Evolutionary conservation across 208 protist genomes (phyloP), one percentile per base, ranked within the genome.

Genomic region (Leishmania tarentolae): DNA sequence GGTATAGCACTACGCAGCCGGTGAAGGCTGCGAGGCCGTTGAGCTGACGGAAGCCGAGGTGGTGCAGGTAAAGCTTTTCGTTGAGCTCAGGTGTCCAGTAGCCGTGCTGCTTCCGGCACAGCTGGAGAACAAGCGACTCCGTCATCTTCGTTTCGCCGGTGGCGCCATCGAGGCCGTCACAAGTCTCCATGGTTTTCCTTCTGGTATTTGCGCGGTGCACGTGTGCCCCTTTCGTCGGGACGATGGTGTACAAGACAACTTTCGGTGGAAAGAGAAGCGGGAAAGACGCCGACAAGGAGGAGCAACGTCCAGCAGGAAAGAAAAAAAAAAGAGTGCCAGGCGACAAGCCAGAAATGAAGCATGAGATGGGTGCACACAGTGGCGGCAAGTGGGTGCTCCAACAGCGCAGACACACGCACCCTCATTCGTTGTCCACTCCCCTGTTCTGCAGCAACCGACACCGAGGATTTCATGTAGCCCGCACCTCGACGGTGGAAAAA

Each of bases 21-120:
- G 88, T 87, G 84, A 97, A 99, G 63, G 85, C 78, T 3, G 93
- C 79, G 21, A 99, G 83, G 46, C 81, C 90, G 57, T 68, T 81
- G 28, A 99, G 93, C 8, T 70, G 83, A 4, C 75, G 59, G 75
- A 99, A 96, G 56, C 95, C 89, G 42, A 93, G 66, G 86, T 97
- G 97, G 81, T 99, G 94, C 59, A 99, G 89, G 78, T 98, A 99
- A 0, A 99, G 81, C 73, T 91, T 97, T 71, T 98, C 93, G 80
- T 99, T 99, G 53, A 99, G 87, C 75, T 98, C 90, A 2, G 97
- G 95, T 56, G 96, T 99, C 53, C 73, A 83, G 83, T 94, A 98
- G 28, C 93, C 93, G 28, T 88, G 68, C 71, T 95, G 87, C 52
- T 78, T 85, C 77, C 88, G 92, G 82, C 95, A 98, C 79, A 93